Base-by-base conservation (phyloP, 2,329 filamentous ascomycete species). In the Talaromyces rugulosus region DNA sequence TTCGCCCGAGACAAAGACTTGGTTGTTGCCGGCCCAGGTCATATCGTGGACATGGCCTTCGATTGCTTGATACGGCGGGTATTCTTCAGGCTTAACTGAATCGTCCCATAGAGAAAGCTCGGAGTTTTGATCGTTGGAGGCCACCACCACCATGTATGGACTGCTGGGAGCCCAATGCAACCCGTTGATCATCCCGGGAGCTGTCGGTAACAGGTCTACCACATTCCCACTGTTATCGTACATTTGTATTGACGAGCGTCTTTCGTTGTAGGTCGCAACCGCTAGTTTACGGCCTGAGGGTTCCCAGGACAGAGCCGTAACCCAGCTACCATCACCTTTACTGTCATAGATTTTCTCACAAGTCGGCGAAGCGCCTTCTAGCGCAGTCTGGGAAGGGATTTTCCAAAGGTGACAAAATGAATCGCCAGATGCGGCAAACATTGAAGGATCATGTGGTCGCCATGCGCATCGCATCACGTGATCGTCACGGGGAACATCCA, bases 301-400 rank as follows among this genome's bases (percentile, higher is more conserved):
- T 65, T 80, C 74, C 80, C 80, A 82, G 3, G 77, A 75, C 44
- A 80, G 70, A 2, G 79, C 75, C 11, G 79, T 80, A 53, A 81
- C 76, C 60, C 72, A 74, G 16, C 72, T 69, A 30, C 65, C 67
- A 54, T 74, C 70, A 3, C 67, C 67, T 52, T 71, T 73, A 53
- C 67, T 69, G 34, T 77, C 72, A 6, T 78, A 65, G 5, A 80
- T 66, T 31, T 72, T 74, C 58, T 77, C 74, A 55, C 74, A 68
- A 12, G 70, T 66, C 0, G 75, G 71, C 18, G 59, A 30, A 7
- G 58, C 12, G 8, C 50, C 56, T 47, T 47, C 44, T 7, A 56
- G 56, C 4, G 55, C 36, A 33, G 56, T n/a, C 30, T 18, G 28
- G 1, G 56, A 31, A 18, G 60, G 47, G 18, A 80, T 63, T 61